Conservation (phyloP, 2,329 filamentous ascomycete genomes). For the Orbilia javanica region DNA sequence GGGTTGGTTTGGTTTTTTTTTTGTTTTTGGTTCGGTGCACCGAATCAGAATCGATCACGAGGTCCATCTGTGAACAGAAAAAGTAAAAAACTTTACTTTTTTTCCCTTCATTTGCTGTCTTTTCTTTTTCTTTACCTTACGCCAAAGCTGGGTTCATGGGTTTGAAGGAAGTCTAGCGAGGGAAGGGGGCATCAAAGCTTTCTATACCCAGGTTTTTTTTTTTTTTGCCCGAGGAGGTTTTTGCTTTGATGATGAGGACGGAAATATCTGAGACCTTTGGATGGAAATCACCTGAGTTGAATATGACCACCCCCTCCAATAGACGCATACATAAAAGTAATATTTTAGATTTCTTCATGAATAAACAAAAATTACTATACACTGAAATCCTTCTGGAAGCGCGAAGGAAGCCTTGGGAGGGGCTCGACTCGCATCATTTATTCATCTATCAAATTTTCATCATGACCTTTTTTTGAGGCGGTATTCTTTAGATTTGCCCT, state of each 20-base stretch:
- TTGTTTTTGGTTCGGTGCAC: constrained; percentile 40
- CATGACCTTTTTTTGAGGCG: constrained; percentile 56
- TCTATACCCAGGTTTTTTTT: constrained; percentile 8
- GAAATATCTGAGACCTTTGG: constrained; percentile 41
- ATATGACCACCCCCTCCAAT: constrained; percentile 31
- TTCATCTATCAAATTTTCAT: background rate
- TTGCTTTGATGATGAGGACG: background rate
- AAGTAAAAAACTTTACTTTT: constrained; percentile 46
- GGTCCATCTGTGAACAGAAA: constrained; percentile 57
- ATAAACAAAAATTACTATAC: constrained; percentile 7
- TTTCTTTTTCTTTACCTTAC: constrained; percentile 5
- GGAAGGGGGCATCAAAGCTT: constrained; percentile 33
- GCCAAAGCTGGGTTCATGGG: constrained; percentile 41
- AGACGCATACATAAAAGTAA: constrained; percentile 38
- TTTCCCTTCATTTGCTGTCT: constrained; percentile 8
- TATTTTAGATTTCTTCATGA: constrained; percentile 42
- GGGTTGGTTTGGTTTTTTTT: constrained; percentile 37
- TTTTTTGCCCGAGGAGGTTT: too few relatives aligned
- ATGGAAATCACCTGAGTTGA: constrained; percentile 48
- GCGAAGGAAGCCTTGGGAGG: constrained; percentile 35
- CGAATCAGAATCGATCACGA: constrained; percentile 59
- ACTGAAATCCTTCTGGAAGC: constrained; percentile 57
- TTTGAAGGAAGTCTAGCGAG: constrained; percentile 37
- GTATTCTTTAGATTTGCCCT: constrained; percentile 60
- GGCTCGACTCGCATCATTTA: constrained; percentile 5